Conservation (phyloP, 108 stramenopile species). For the Fragilaria radians region DNA sequence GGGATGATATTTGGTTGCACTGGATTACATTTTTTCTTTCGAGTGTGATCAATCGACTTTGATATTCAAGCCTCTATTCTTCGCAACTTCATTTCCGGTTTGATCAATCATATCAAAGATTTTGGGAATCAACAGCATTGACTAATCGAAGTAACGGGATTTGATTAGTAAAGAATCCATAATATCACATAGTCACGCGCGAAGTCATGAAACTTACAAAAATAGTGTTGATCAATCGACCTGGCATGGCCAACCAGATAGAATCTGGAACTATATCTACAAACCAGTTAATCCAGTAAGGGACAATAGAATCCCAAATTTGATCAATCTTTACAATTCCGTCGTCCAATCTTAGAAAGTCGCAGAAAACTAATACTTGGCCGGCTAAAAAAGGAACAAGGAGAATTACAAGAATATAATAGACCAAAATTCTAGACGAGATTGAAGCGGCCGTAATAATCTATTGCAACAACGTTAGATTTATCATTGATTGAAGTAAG, state of each 20-base stretch:
- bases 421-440: conserved; percentile 26
- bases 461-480: background rate
- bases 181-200: background rate
- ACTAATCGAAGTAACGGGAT: too few species aligned
- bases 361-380: conserved; percentile 1
- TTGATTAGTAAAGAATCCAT: too few species aligned
- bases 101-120: conserved; percentile 2
- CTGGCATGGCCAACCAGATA: conserved; percentile 11
- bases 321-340: background rate
- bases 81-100: background rate
- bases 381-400: conserved; percentile 31
- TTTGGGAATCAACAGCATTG: background rate
- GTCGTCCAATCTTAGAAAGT: conserved; percentile 7
- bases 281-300: conserved; percentile 1
- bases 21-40: too few species aligned
- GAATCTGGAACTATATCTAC: conserved; percentile 14
- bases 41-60: too few species aligned
- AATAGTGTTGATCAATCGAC: conserved; percentile 8
- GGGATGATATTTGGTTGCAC: too few species aligned
- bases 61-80: background rate
- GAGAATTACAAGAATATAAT: conserved; percentile 34
- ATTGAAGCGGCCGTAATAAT: conserved; percentile 3
- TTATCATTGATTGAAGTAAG: background rate
- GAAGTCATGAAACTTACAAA: conserved; percentile 1
- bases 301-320: background rate